Conservation (phyloP, 2,329 filamentous ascomycete genomes). For the Fusarium nurragi region DNA sequence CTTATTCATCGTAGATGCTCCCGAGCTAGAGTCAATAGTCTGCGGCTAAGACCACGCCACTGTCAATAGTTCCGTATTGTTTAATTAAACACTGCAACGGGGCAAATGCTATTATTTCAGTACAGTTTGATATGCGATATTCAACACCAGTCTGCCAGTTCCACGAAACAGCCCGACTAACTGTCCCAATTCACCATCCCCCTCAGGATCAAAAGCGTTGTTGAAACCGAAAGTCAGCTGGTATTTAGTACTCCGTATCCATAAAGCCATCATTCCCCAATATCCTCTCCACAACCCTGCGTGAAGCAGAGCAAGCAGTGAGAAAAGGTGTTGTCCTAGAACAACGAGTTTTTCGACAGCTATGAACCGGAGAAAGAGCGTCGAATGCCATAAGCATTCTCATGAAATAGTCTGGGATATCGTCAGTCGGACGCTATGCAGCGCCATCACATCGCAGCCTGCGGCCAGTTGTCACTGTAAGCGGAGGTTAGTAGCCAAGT, state of each 20-base stretch:
- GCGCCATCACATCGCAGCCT: conserved; percentile 23
- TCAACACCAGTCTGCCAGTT: too few species aligned
- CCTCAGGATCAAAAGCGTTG: not conserved
- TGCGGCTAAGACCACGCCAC: not conserved
- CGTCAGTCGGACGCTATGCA: conserved; percentile 4
- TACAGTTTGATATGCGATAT: not conserved
- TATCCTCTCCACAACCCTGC: conserved; percentile 61
- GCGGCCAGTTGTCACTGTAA: conserved; percentile 43
- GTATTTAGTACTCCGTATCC: too few species aligned
- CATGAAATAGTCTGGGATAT: not conserved
- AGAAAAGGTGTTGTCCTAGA: conserved; percentile 55
- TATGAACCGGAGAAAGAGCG: conserved; percentile 23
- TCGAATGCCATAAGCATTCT: conserved; percentile 1
- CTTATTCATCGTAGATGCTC: conserved; percentile 1
- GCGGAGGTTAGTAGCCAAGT: conserved; percentile 41
- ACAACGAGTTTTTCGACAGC: conserved; percentile 34
- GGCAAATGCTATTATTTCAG: not conserved
- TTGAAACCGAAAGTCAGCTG: not conserved
- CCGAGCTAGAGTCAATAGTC: conserved; percentile 1
- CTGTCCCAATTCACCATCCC: too few species aligned
- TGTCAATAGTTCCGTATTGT: not conserved
- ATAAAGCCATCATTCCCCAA: too few species aligned
- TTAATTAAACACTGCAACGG: not conserved
- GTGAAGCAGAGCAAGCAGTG: conserved; percentile 59
- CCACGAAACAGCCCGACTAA: too few species aligned